Conservation (phyloP, 2,329 filamentous ascomycete species). For the Aspergillus sp. region DNA sequence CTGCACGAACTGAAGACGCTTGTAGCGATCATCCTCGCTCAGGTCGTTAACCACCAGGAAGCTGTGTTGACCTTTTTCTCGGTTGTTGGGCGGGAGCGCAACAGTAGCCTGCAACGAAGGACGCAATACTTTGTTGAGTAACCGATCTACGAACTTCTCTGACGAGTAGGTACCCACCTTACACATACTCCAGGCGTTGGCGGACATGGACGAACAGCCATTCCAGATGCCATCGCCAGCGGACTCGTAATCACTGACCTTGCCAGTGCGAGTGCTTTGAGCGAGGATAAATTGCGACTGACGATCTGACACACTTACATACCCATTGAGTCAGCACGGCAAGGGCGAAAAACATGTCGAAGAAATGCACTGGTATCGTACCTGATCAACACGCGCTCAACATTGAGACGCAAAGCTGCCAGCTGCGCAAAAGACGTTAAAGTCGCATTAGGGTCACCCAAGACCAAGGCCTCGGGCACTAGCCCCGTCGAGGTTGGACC, state of each 20-base stretch:
- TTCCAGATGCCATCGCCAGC: slow-evolving; percentile 32
- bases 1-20: slow-evolving; percentile 38
- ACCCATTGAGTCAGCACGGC: not conserved
- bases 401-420: slow-evolving; percentile 37
- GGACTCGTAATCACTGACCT: slow-evolving; percentile 31
- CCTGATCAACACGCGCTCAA: slow-evolving; percentile 43
- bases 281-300: slow-evolving; percentile 53
- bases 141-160: not conserved
- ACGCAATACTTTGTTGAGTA: slow-evolving; percentile 6
- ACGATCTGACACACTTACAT: slow-evolving; percentile 47
- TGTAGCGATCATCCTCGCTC: slow-evolving; percentile 40
- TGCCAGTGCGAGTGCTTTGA: slow-evolving; percentile 50
- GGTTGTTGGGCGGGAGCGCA: slow-evolving; percentile 31
- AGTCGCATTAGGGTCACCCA: slow-evolving; percentile 36
- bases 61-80: slow-evolving; percentile 24
- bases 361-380: slow-evolving; percentile 9
- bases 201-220: slow-evolving; percentile 36
- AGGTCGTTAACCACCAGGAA: slow-evolving; percentile 44
- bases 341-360: not conserved
- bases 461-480: slow-evolving; percentile 28
- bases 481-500: slow-evolving; percentile 17
- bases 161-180: slow-evolving; percentile 29
- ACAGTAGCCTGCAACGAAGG: slow-evolving; percentile 34
- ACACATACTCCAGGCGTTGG: slow-evolving; percentile 37
- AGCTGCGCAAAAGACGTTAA: slow-evolving; percentile 40